Percentiles rank a stretch among this genome's conserved stretches.
Evolutionary conservation across 2,329 filamentous ascomycete genomes (phyloP).

Genomic region (Colletotrichum chlorophyti): DNA sequence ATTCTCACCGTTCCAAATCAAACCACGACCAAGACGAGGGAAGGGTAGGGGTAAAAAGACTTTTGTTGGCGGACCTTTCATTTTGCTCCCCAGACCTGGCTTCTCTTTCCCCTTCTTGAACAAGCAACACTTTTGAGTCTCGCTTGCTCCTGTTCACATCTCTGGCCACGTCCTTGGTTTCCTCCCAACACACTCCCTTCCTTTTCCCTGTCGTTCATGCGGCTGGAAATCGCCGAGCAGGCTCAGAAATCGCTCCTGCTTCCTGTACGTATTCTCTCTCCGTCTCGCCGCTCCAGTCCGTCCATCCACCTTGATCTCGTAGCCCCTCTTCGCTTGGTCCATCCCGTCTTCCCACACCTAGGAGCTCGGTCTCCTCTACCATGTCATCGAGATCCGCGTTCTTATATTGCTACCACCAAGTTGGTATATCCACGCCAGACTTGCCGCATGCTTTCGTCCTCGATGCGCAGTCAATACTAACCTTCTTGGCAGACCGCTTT

Average conservation of each 20-base stretch:
- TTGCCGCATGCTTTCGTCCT: constrained; percentile 16
- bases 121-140: constrained; percentile 18
- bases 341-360: constrained; percentile 30
- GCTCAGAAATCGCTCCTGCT: constrained; percentile 12
- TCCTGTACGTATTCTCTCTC: constrained; percentile 27
- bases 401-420: constrained; percentile 18
- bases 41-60: constrained; percentile 16
- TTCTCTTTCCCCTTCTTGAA: constrained; percentile 6
- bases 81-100: constrained; percentile 7
- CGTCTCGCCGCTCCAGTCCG: too few species aligned
- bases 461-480: constrained; percentile 9
- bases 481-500: neutral
- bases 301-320: constrained; percentile 26
- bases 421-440: constrained; percentile 29
- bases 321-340: constrained; percentile 27
- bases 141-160: neutral
- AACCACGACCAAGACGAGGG: constrained; percentile 4
- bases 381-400: constrained; percentile 32
- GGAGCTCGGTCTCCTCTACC: constrained; percentile 28
- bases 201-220: constrained; percentile 21
- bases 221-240: constrained; percentile 13
- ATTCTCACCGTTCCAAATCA: constrained; percentile 25
- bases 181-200: neutral
- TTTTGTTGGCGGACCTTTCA: constrained; percentile 19
- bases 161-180: neutral